phyloP scores from a whole-genome alignment of 1,139 yeast genomes.

The Nakaseomyces nivariensis region DNA sequence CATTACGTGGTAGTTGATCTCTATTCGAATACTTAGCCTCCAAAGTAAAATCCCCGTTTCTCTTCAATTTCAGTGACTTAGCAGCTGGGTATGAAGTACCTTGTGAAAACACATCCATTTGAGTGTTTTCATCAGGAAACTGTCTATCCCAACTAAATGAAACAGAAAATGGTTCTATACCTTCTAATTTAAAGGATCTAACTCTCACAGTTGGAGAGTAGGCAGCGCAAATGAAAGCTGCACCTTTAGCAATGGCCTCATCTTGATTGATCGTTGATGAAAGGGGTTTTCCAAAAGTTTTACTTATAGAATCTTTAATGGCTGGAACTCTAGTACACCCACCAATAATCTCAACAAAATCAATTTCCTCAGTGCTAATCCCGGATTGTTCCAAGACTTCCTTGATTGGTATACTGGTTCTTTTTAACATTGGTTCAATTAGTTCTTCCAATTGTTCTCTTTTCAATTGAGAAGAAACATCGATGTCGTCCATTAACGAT shows the following conservation, averaged over 20 bases:
- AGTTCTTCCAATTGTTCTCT: slow-evolving; percentile 89
- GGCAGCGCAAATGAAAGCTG: slow-evolving; percentile 76
- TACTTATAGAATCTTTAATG: slow-evolving; percentile 67
- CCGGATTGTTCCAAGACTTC: slow-evolving; percentile 75
- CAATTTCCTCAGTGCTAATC: slow-evolving; percentile 59
- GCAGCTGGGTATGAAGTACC: slow-evolving; percentile 85
- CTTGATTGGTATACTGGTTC: slow-evolving; percentile 67
- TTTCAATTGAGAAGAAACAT: slow-evolving; percentile 78
- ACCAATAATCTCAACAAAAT: slow-evolving; percentile 89
- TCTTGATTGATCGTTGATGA: slow-evolving; percentile 97
- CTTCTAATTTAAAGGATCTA: slow-evolving; percentile 40
- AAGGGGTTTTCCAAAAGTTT: slow-evolving; percentile 73
- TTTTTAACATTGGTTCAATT: slow-evolving; percentile 68
- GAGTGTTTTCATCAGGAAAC: slow-evolving; percentile 77
- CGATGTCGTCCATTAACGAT: slow-evolving; percentile 93
- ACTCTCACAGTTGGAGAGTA: neutral
- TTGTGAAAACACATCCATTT: slow-evolving; percentile 93
- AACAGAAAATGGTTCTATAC: slow-evolving; percentile 79
- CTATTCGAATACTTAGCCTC: slow-evolving; percentile 78
- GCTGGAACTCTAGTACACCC: slow-evolving; percentile 97
- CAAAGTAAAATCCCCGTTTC: slow-evolving; percentile 77
- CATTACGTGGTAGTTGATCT: slow-evolving; percentile 61
- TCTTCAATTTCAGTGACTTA: slow-evolving; percentile 64
- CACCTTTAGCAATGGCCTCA: slow-evolving; percentile 98
- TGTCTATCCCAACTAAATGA: slow-evolving; percentile 92